A percentile compares a stretch with the other conserved stretches of the same genome.
These are phyloP conservation scores for Terana coerulea DNA, from an alignment of 768 basidiomycete species.

Conservation along the genomic window DNA sequence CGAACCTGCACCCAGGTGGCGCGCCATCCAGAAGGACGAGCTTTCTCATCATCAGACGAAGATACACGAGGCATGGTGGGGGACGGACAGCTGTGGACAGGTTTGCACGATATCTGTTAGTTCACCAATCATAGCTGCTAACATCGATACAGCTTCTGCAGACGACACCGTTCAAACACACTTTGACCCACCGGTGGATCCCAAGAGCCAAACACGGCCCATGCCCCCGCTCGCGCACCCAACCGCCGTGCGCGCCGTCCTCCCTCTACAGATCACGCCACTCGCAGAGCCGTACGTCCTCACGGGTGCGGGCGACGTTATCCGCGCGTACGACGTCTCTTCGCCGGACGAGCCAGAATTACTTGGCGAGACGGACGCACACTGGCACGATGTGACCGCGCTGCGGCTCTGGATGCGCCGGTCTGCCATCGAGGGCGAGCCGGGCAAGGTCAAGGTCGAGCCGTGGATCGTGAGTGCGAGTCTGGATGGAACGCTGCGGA, in stretches of 20 bases:
- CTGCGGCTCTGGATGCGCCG: slow-evolving; percentile 69
- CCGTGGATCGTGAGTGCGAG: slow-evolving; percentile 83
- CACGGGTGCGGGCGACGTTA: slow-evolving; percentile 79
- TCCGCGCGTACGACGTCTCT: slow-evolving; percentile 79
- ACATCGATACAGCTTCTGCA: slow-evolving; percentile 62
- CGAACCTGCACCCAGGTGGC: slow-evolving; percentile 44
- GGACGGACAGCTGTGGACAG: slow-evolving; percentile 84
- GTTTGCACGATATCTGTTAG: slow-evolving; percentile 40
- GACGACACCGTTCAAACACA: slow-evolving; percentile 80
- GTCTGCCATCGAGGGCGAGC: slow-evolving; percentile 39
- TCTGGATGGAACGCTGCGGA: slow-evolving; percentile 83
- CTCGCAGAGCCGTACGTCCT: slow-evolving; percentile 73
- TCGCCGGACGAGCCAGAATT: slow-evolving; percentile 63
- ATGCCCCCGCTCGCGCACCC: slow-evolving; percentile 57
- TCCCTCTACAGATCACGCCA: slow-evolving; percentile 61
- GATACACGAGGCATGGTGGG: slow-evolving; percentile 71
- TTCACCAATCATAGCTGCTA: too few relatives aligned
- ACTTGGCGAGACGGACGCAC: slow-evolving; percentile 74
- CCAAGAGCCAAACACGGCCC: slow-evolving; percentile 24
- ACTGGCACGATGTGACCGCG: slow-evolving; percentile 85
- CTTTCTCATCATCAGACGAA: slow-evolving; percentile 75
- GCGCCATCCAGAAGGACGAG: slow-evolving; percentile 48
- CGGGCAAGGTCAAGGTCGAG: slow-evolving; percentile 49
- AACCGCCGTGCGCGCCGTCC: slow-evolving; percentile 64
- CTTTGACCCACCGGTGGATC: slow-evolving; percentile 35